phyloP scores from a whole-genome alignment of 352 stramenopile genomes.

The Pythium rhizo-oryzae region DNA sequence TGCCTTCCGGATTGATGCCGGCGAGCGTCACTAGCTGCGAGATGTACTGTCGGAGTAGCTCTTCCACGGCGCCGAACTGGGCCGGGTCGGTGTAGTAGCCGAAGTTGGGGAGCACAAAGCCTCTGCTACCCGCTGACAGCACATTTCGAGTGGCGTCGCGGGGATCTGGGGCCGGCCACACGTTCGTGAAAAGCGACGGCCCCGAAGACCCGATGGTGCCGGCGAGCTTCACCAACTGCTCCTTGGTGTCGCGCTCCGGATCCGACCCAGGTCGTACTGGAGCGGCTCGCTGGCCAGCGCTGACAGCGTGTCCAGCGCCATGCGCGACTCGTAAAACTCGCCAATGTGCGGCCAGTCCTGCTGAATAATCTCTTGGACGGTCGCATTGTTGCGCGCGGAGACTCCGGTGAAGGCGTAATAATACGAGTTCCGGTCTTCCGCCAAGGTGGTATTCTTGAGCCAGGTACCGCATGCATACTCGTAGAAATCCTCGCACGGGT shows the following conservation, averaged over 20 bases:
- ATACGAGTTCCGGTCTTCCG: constrained; percentile 39
- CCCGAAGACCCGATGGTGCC: constrained; percentile 27
- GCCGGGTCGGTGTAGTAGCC: constrained; percentile 85
- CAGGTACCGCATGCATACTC: constrained; percentile 52
- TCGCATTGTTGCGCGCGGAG: constrained; percentile 44
- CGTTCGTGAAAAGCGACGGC: constrained; percentile 69
- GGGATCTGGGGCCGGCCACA: constrained; percentile 43
- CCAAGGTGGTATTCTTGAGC: constrained; percentile 32
- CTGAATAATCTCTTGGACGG: constrained; percentile 54
- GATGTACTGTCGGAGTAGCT: constrained; percentile 39
- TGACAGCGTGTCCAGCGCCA: constrained; percentile 36
- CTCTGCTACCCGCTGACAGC: constrained; percentile 60
- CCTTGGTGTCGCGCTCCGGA: constrained; percentile 25
- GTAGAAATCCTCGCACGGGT: constrained; percentile 81
- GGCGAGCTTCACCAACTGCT: constrained; percentile 20
- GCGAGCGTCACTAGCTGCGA: constrained; percentile 39
- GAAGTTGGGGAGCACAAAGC: constrained; percentile 68
- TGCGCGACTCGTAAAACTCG: constrained; percentile 65
- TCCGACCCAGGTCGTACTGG: constrained; percentile 8
- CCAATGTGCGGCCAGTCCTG: constrained; percentile 63
- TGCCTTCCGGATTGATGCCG: not conserved
- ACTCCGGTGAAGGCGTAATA: constrained; percentile 39
- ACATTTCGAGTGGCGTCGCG: constrained; percentile 76
- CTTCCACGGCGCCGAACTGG: constrained; percentile 38
- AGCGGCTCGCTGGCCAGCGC: constrained; percentile 16